These are phyloP conservation scores for Phoma sp. DNA, from an alignment of 2,329 filamentous ascomycete genomes.

Conservation along the genomic window DNA sequence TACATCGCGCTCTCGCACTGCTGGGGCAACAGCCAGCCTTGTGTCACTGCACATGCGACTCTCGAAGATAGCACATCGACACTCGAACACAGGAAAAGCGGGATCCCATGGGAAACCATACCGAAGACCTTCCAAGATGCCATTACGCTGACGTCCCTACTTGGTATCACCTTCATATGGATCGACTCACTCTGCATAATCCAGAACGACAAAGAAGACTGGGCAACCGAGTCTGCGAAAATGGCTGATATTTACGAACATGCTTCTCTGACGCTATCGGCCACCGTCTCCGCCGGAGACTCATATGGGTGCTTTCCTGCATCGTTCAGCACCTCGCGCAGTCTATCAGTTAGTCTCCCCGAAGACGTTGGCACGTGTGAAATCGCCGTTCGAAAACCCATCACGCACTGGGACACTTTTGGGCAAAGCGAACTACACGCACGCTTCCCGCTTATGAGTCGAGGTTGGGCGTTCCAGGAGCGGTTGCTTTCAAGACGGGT, in stretches of 20 bases:
- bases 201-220: slow-evolving; percentile 26
- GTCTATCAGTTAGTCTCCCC: slow-evolving; percentile 6
- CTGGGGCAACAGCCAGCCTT: not conserved
- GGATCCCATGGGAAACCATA: not conserved
- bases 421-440: not conserved
- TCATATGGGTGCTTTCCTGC: not conserved
- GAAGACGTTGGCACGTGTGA: slow-evolving; percentile 10
- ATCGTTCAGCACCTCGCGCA: slow-evolving; percentile 7
- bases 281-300: slow-evolving; percentile 9
- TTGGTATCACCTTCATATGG: slow-evolving; percentile 26
- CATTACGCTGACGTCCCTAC: slow-evolving; percentile 6
- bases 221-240: slow-evolving; percentile 23
- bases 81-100: not conserved
- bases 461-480: slow-evolving; percentile 19
- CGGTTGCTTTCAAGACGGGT: slow-evolving; percentile 7
- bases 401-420: slow-evolving; percentile 11
- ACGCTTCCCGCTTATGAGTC: slow-evolving; percentile 17
- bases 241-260: slow-evolving; percentile 27
- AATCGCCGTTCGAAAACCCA: slow-evolving; percentile 14
- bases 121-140: slow-evolving; percentile 21
- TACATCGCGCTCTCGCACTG: slow-evolving; percentile 8
- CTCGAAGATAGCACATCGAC: not conserved
- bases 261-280: slow-evolving; percentile 11
- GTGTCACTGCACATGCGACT: not conserved
- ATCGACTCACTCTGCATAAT: slow-evolving; percentile 32